phyloP scores from a whole-genome alignment of 1,284 basidiomycete species.

The Termitomyces sp. region DNA sequence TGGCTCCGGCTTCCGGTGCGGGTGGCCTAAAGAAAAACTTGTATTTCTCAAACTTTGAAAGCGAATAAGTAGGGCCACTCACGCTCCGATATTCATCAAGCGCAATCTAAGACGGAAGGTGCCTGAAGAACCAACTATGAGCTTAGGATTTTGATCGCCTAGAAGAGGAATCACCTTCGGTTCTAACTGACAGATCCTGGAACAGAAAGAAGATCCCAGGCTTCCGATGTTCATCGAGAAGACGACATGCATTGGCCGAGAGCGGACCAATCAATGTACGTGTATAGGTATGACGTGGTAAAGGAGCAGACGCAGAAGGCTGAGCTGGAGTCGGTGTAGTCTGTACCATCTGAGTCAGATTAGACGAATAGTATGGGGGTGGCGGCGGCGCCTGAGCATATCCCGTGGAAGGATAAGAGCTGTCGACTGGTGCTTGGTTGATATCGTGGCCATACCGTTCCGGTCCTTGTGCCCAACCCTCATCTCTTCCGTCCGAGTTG shows the following conservation, averaged over 20 bases:
- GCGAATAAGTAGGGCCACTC: conserved; percentile 30
- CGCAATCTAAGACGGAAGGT: conserved; percentile 75
- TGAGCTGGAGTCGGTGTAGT: conserved; percentile 10
- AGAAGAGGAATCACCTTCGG: conserved; percentile 42
- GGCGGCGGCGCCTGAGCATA: conserved; percentile 19
- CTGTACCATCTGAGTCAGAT: conserved; percentile 27
- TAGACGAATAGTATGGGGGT: conserved; percentile 20
- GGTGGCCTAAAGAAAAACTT: conserved; percentile 44
- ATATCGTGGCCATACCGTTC: conserved; percentile 19
- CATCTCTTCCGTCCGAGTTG: conserved; percentile 26
- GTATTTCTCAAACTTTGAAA: not conserved
- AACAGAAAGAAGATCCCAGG: conserved; percentile 86
- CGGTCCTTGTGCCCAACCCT: conserved; percentile 25
- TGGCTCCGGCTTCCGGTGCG: conserved; percentile 65
- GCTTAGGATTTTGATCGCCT: conserved; percentile 1
- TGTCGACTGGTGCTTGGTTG: conserved; percentile 19
- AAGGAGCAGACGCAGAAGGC: conserved; percentile 31
- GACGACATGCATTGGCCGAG: conserved; percentile 76
- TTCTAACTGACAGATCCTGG: conserved; percentile 83
- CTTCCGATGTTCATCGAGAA: conserved; percentile 78
- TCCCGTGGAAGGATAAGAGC: conserved; percentile 20
- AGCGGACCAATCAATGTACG: conserved; percentile 86
- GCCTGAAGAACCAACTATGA: conserved; percentile 31
- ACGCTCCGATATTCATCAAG: conserved; percentile 84
- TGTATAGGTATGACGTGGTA: conserved; percentile 67